These are phyloP conservation scores for Cercophora sp. DNA, from an alignment of 495 filamentous ascomycete species.

Conservation along the genomic window DNA sequence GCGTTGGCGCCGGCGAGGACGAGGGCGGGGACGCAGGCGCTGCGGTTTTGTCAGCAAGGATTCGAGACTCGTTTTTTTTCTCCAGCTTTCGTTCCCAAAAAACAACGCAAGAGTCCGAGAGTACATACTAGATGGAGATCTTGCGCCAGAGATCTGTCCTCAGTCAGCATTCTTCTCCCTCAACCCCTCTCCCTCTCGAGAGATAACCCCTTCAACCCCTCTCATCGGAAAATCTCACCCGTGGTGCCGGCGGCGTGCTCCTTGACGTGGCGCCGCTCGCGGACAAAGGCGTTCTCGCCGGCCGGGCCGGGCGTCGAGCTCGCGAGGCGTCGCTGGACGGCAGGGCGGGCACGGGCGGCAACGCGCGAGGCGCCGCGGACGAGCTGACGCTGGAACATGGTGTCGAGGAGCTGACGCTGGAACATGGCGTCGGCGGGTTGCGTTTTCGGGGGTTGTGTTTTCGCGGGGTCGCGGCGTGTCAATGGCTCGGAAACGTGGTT, in stretches of 20 bases:
- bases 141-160: conserved; percentile 84
- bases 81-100: too few relatives aligned
- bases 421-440: neutral
- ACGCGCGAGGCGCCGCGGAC: conserved; percentile 58
- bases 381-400: conserved; percentile 64
- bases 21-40: conserved; percentile 65
- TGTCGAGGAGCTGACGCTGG: conserved; percentile 5
- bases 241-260: conserved; percentile 75
- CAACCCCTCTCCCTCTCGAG: too few relatives aligned
- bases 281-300: conserved; percentile 85
- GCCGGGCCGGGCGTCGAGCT: conserved; percentile 44
- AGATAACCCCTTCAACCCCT: too few relatives aligned
- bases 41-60: conserved; percentile 30
- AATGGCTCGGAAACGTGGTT: neutral
- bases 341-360: conserved; percentile 49
- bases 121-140: conserved; percentile 80
- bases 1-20: conserved; percentile 71
- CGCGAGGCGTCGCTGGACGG: conserved; percentile 66
- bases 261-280: conserved; percentile 79
- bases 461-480: neutral
- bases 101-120: conserved; percentile 25
- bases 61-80: too few relatives aligned
- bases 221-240: conserved; percentile 44
- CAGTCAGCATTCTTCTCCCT: too few relatives aligned
- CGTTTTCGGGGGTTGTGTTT: neutral